These are phyloP conservation scores for Malassezia arunalokei DNA, from an alignment of 1,284 basidiomycete genomes.

Conservation along the genomic window DNA sequence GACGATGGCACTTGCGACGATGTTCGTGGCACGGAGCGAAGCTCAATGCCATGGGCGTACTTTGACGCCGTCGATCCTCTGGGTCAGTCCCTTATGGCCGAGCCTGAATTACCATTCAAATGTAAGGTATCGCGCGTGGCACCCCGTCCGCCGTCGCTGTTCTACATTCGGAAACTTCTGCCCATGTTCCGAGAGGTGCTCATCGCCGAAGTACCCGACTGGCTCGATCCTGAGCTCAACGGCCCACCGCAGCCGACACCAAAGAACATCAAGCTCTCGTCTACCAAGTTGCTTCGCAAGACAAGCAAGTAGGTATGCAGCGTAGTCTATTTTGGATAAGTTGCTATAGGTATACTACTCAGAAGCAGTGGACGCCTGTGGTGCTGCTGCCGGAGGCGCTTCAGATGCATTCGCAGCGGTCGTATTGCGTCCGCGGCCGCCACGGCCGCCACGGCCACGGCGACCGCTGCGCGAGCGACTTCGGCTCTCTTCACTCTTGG, in stretches of 20 bases:
- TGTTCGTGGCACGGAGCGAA: constrained; percentile 34
- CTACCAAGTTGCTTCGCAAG: constrained; percentile 8
- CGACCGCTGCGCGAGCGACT: background rate
- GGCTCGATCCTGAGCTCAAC: constrained; percentile 25
- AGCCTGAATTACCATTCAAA: constrained; percentile 9
- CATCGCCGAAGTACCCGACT: constrained; percentile 29
- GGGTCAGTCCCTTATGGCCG: constrained; percentile 18
- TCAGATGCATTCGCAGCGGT: background rate
- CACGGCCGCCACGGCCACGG: constrained; percentile 3
- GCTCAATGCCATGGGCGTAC: constrained; percentile 34
- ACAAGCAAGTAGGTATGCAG: background rate
- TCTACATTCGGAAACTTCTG: constrained; percentile 26
- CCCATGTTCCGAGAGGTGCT: constrained; percentile 34
- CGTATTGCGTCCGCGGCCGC: background rate
- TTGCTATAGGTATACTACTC: too few species aligned
- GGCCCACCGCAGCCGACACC: constrained; percentile 2
- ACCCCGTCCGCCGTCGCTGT: constrained; percentile 20
- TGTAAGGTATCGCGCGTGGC: constrained; percentile 17
- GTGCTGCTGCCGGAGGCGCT: background rate
- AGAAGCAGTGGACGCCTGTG: background rate
- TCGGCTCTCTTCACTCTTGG: background rate
- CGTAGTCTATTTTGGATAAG: too few species aligned
- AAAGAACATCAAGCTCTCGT: constrained; percentile 2
- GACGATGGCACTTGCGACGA: constrained; percentile 32
- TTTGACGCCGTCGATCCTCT: constrained; percentile 33